Conservation (phyloP, 306 rosid species). For the Citrullus colocynthis region DNA sequence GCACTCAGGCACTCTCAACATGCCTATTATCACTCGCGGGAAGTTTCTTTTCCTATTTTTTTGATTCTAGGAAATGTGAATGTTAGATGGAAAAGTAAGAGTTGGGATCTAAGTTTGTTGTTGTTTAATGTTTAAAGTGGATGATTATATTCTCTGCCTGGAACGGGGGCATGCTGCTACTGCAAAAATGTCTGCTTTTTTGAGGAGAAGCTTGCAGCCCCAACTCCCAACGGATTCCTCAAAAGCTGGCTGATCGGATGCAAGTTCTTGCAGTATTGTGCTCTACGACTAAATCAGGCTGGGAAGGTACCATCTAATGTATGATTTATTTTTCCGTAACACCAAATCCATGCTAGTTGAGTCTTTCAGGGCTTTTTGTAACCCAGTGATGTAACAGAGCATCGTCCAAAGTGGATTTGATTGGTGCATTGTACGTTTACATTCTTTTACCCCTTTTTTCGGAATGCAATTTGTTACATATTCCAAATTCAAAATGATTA, state of each 20-base stretch:
- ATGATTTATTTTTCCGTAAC: neutral
- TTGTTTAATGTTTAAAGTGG: slow-evolving; percentile 38
- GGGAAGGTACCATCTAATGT: neutral
- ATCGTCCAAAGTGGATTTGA: neutral
- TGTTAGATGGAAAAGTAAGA: neutral
- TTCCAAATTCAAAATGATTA: neutral
- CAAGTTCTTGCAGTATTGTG: neutral
- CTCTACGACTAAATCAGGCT: neutral
- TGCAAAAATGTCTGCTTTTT: slow-evolving; percentile 56
- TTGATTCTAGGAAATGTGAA: neutral
- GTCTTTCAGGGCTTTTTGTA: neutral
- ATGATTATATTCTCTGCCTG: slow-evolving; percentile 70
- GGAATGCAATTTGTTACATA: neutral
- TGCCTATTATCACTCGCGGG: neutral
- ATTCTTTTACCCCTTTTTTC: no score
- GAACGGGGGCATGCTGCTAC: slow-evolving; percentile 77
- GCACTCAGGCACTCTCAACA: neutral
- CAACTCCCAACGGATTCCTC: slow-evolving; percentile 15
- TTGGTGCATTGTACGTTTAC: neutral
- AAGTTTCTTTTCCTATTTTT: neutral
- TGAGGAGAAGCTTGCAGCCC: slow-evolving; percentile 53
- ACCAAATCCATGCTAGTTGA: neutral
- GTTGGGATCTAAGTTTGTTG: slow-evolving; percentile 15
- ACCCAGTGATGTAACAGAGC: neutral
- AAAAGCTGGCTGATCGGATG: neutral